phyloP scores from a whole-genome alignment of 2,329 filamentous ascomycete genomes.

The Pseudogymnoascus sp. region DNA sequence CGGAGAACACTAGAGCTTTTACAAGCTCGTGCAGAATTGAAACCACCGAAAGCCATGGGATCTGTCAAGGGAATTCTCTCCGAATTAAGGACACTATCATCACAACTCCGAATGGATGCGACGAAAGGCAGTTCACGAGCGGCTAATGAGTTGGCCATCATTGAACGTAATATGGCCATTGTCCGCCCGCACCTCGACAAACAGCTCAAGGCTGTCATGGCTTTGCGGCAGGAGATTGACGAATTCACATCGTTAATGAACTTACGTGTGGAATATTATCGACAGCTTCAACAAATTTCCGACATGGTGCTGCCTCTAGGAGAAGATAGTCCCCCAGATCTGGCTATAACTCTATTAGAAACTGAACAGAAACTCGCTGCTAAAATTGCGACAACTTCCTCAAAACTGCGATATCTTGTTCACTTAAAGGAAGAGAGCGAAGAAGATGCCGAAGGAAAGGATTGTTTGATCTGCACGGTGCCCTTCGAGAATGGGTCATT shows the following conservation, averaged over 20 bases:
- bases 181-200: conserved; percentile 49
- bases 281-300: conserved; percentile 83
- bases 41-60: conserved; percentile 44
- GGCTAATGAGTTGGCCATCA: conserved; percentile 57
- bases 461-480: conserved; percentile 82
- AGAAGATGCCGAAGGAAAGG: conserved; percentile 55
- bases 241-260: conserved; percentile 77
- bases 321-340: conserved; percentile 41
- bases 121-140: conserved; percentile 49
- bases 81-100: conserved; percentile 60
- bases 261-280: conserved; percentile 79
- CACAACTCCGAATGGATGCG: conserved; percentile 53
- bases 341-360: conserved; percentile 37
- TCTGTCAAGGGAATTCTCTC: conserved; percentile 67
- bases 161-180: conserved; percentile 55
- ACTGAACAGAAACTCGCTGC: conserved; percentile 48
- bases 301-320: conserved; percentile 66
- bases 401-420: conserved; percentile 69
- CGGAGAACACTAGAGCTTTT: conserved; percentile 52
- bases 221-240: conserved; percentile 65
- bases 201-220: conserved; percentile 44
- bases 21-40: conserved; percentile 40
- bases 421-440: conserved; percentile 45
- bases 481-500: conserved; percentile 71
- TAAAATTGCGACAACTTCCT: conserved; percentile 56